These are phyloP conservation scores for Zoysia japonica DNA, from an alignment of 176 grass and related monocot species.

Conservation along the genomic window DNA sequence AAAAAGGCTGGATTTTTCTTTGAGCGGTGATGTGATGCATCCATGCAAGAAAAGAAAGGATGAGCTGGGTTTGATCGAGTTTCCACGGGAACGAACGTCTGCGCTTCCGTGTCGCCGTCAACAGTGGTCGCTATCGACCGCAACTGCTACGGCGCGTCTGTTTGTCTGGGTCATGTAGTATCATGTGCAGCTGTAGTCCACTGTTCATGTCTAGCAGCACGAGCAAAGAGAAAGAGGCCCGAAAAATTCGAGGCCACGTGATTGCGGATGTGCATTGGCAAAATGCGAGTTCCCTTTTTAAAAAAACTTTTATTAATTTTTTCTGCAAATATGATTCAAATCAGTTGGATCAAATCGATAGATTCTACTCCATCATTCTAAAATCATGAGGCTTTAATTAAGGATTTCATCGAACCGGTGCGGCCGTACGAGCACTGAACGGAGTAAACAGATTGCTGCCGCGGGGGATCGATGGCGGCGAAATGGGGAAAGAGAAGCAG, in stretches of 20 bases:
- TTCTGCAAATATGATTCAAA: no score
- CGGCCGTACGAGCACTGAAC: not conserved
- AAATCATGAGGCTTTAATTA: not conserved
- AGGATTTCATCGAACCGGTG: not conserved
- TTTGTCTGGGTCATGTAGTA: not conserved
- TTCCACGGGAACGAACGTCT: no score
- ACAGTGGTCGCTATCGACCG: not conserved
- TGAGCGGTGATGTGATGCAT: not conserved
- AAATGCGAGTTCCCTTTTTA: no score
- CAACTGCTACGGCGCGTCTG: not conserved
- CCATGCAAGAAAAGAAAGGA: not conserved
- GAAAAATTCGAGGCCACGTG: not conserved
- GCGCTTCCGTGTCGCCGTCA: constrained; percentile 19
- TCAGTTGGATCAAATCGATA: no score
- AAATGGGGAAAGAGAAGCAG: no score
- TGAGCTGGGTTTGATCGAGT: no score
- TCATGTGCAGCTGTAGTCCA: constrained; percentile 38
- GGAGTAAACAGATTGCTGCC: not conserved
- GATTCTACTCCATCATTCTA: no score
- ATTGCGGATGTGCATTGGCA: not conserved
- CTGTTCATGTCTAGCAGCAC: not conserved
- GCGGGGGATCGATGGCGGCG: no score
- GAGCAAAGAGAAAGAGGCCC: not conserved
- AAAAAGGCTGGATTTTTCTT: not conserved
- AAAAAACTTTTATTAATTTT: no score